Base-by-base conservation (phyloP, 2,329 filamentous ascomycete species). In the Purpureocillium takamizusanense region DNA sequence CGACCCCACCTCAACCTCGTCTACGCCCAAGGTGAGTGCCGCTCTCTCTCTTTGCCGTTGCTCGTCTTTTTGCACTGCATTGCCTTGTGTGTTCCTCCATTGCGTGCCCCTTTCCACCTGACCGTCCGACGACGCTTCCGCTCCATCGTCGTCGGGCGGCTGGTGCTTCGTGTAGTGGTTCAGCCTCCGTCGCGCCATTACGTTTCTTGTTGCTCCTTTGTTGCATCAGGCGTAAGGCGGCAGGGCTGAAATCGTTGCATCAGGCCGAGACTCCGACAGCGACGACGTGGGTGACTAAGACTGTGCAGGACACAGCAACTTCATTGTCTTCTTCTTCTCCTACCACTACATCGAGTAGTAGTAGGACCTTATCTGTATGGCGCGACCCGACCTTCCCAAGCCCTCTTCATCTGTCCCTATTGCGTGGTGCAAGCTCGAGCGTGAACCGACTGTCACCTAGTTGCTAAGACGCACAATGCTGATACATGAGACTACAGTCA, bases 351-450 rank as follows among this genome's bases (percentile, higher is more conserved):
- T 51, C 50, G 31, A 45, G 37, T 28, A 44, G 34, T 21, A 40
- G 40, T 32, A 14, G 30, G n/a, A 18, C 36, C 6, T 12, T 30
- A 32, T 52, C 54, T 61, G 67, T 69, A 69, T 59, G 64, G 45
- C 44, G 45, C 34, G 46, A 44, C 48, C 52, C 40, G 36, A 21
- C 39, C 30, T 21, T 23, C 15, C 33, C 29, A 7, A 18, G 10
- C 36, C 21, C 30, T 23, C 15, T 33, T 12, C 31, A 2, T 13
- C 14, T 17, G 21, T 18, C 14, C 16, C 16, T 31, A 25, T 6
- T 25, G 37, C 28, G 17, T 37, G 35, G 33, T 33, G 33, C 33
- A 31, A 23, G 33, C 31, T 21, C 18, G 31, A 25, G 21, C 21
- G 21, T 25, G 21, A 5, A 25, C 5, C 21, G 21, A 25, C 21